These are phyloP conservation scores for Phaeotremella fagi DNA, from an alignment of 768 basidiomycete species.

Conservation along the genomic window DNA sequence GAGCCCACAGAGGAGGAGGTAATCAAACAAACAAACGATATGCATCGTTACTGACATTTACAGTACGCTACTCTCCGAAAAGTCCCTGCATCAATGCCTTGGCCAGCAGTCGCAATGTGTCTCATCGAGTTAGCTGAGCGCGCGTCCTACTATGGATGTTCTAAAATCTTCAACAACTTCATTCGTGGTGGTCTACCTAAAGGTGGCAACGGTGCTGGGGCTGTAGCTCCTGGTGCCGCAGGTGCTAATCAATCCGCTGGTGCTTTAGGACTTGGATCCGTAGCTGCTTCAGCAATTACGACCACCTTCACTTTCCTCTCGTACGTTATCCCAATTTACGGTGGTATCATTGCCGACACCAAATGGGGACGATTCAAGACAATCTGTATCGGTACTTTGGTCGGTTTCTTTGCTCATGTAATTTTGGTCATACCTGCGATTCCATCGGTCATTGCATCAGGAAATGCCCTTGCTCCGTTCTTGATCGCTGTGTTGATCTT, in stretches of 20 bases:
- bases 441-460: constrained; percentile 31
- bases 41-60: no score
- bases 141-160: constrained; percentile 40
- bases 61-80: constrained; percentile 29
- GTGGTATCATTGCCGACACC: constrained; percentile 46
- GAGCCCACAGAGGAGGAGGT: constrained; percentile 40
- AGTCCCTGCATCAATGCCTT: constrained; percentile 33
- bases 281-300: constrained; percentile 32
- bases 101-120: constrained; percentile 44
- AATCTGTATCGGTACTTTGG: constrained; percentile 35
- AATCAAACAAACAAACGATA: not conserved
- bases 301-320: constrained; percentile 40
- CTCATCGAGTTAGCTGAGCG: constrained; percentile 48
- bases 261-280: constrained; percentile 38
- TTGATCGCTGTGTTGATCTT: constrained; percentile 39
- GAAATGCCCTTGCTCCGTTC: constrained; percentile 34
- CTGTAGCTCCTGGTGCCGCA: constrained; percentile 31
- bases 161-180: constrained; percentile 22
- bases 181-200: constrained; percentile 33
- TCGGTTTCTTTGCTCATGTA: constrained; percentile 41
- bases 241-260: constrained; percentile 32
- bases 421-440: constrained; percentile 45
- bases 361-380: constrained; percentile 47
- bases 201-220: constrained; percentile 41
- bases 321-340: constrained; percentile 40